Base-by-base conservation (phyloP, 2,329 filamentous ascomycete genomes). In the Xylariaceae sp. region DNA sequence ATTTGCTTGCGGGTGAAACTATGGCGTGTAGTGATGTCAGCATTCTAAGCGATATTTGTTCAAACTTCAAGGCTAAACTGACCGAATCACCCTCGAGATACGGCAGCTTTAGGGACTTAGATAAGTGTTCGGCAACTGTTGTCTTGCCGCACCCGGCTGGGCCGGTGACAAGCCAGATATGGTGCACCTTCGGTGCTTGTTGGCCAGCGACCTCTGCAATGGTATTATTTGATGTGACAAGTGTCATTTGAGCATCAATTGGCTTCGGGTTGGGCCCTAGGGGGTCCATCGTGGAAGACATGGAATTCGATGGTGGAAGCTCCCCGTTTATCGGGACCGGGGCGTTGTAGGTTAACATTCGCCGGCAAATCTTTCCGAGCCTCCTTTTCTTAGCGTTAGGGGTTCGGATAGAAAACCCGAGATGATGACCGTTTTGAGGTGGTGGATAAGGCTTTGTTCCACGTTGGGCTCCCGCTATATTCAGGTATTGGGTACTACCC, bases 31-130 rank as follows among this genome's bases (percentile, higher is more conserved):
- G n/a, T 14, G 19, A 31, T n/a, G 43, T 56, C 28, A 57, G 53
- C 31, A 48, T 28, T 23, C 5, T 19, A 11, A 23, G 33, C 8
- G 21, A 21, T 6, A 17, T 12, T 23, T 21, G 11, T 24, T 36
- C 17, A 23, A 9, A 16, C 8, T 14, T 24, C 26, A 19, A 43
- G 19, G 34, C 17, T 17, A 56, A 33, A 51, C 85, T 65, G 82
- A 92, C 90, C 76, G 89, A 83, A 69, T 93, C 90, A 59, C 90
- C 90, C 76, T 93, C 90, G 16, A 93, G 81, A 71, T 89, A 93
- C 14, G 88, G 88, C 56, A 91, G 71, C 26, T 82, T 75, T 31
- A 92, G 77, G n/a, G 81, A 73, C 19, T 81, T 75, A 39, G 89
- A 83, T 39, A 93, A 74, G 69, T 85, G 79, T 65, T 86, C 78